These are phyloP conservation scores for Cytospora mali DNA, from an alignment of 2,329 filamentous ascomycete genomes.

Conservation along the genomic window DNA sequence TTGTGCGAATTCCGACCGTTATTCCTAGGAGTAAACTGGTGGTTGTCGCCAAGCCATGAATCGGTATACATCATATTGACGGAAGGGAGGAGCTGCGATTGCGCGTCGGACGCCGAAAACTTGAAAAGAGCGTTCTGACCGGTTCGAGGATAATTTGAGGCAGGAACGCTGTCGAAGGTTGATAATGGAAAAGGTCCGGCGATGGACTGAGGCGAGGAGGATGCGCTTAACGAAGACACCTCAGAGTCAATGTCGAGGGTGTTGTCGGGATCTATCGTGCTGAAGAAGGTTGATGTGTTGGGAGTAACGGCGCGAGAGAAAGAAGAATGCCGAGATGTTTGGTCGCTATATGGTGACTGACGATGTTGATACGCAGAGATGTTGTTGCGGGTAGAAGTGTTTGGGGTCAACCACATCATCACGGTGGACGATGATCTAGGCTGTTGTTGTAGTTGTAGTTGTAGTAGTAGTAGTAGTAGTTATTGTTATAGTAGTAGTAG, in stretches of 20 bases:
- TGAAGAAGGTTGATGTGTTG: constrained; percentile 24
- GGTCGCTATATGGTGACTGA: constrained; percentile 27
- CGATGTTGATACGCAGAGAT: constrained; percentile 31
- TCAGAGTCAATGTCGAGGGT: constrained; percentile 32
- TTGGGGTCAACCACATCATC: constrained; percentile 26
- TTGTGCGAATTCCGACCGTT: constrained; percentile 52
- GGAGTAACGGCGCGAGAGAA: not conserved
- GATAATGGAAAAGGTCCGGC: constrained; percentile 36
- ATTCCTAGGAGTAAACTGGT: constrained; percentile 43
- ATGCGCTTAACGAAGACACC: constrained; percentile 31
- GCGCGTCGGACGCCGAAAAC: not conserved
- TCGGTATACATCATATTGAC: constrained; percentile 45
- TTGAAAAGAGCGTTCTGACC: constrained; percentile 6
- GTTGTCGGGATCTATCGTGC: constrained; percentile 29
- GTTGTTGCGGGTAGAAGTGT: constrained; percentile 31
- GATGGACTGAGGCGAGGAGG: constrained; percentile 37
- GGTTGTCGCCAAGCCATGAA: constrained; percentile 40
- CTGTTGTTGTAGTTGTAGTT: not conserved
- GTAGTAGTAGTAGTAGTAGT: not conserved
- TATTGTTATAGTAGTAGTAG: not conserved
- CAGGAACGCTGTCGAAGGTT: constrained; percentile 40
- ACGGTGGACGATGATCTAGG: constrained; percentile 6
- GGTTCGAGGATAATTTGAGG: constrained; percentile 33
- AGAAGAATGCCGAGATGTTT: constrained; percentile 6
- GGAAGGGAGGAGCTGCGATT: constrained; percentile 4